Percentiles rank a stretch among this genome's conserved stretches.
Conservation (phyloP, 106 monocot genomes). For the Dendrobium nobile region DNA sequence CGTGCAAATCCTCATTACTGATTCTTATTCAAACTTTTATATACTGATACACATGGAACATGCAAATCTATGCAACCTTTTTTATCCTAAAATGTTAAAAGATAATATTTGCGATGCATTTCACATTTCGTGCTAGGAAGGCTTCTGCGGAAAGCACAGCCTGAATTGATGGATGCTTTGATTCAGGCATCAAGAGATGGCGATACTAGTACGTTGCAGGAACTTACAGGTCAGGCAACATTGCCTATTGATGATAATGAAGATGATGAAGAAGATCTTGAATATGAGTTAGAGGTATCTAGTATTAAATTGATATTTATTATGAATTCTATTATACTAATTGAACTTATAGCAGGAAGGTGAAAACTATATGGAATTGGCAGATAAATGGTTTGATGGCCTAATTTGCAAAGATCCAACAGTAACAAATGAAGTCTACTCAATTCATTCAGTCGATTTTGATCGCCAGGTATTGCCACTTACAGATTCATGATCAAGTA, state of each 20-base stretch:
- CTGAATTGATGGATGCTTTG: slow-evolving; percentile 86
- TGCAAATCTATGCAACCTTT: background rate
- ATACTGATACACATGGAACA: background rate
- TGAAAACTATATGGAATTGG: slow-evolving; percentile 35
- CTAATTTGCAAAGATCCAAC: slow-evolving; percentile 62
- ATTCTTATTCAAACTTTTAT: background rate
- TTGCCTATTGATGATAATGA: slow-evolving; percentile 34
- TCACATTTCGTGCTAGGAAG: slow-evolving; percentile 42
- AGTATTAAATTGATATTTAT: background rate
- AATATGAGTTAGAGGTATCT: slow-evolving; percentile 27
- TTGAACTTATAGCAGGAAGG: slow-evolving; percentile 29
- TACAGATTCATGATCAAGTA: background rate
- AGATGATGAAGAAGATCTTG: slow-evolving; percentile 30
- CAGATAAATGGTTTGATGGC: slow-evolving; percentile 79
- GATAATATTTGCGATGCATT: background rate
- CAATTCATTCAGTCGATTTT: slow-evolving; percentile 77
- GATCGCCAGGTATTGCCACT: slow-evolving; percentile 71
- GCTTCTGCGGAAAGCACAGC: slow-evolving; percentile 67
- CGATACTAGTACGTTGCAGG: slow-evolving; percentile 41
- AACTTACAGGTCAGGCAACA: slow-evolving; percentile 28
- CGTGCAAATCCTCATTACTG: too few relatives aligned
- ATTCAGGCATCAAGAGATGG: slow-evolving; percentile 87
- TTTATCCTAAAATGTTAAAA: background rate
- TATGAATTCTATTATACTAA: background rate
- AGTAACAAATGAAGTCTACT: slow-evolving; percentile 82